Base-by-base conservation (phyloP, 1,284 basidiomycete species). In the Xerocomus nothofagi region DNA sequence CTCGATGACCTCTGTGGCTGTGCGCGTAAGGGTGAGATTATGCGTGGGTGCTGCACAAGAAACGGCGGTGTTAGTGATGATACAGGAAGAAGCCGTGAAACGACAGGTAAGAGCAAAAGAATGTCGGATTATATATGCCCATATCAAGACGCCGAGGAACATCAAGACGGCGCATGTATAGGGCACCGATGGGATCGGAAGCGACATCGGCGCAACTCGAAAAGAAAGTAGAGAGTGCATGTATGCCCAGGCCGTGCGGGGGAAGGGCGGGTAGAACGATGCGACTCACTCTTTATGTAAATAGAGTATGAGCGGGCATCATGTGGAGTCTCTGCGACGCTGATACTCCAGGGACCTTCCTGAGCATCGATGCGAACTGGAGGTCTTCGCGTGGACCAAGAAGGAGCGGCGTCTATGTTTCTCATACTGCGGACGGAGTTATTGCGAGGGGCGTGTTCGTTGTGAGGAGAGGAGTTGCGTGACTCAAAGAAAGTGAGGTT, bases 11-110 rank as follows among this genome's bases (percentile, higher is more conserved):
- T 93, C 91, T 58, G 77, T 74, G 37, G 80, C 80, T 48, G 83
- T 82, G 53, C 91, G 83, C 15, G 86, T 89, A 51, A 93, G 81
- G 34, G 91, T 93, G 50, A 93, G 76, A 73, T 93, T 91, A 73
- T 93, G 91, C 24, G 88, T 93, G 26, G 90, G 86, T 14, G 90
- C 91, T 88, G 71, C 34, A 54, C 48, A 63, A 54, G 54, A 55
- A 63, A 52, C 61, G 63, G 57, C 61, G 67, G 64, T 36, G 65
- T 71, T 54, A 71, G 63, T 57, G 50, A 61, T 38, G 32, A 48
- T 31, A 40, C 26, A 51, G 42, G 47, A 51, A 48, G 44, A 46
- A 43, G 45, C 49, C 23, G 53, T 42, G 39, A 46, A 55, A 58
- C 54, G 51, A 52, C 12, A 47, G 50, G 39, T 8, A 43, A 49